phyloP scores from a whole-genome alignment of 768 basidiomycete genomes.

The Lenzites betulinus region DNA sequence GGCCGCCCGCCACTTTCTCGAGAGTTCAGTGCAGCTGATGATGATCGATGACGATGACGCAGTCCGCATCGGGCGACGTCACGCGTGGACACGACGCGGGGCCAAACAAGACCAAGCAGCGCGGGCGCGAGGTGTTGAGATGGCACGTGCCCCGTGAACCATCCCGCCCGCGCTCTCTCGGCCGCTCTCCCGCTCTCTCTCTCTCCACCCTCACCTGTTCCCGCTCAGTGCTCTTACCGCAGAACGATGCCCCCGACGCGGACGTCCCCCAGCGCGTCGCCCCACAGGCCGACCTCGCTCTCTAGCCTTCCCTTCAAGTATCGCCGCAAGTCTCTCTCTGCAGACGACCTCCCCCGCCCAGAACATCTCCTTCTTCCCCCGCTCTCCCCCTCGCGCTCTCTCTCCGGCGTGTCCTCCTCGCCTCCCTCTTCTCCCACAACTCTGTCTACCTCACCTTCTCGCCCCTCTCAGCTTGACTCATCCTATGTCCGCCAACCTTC shows the following conservation, averaged over 20 bases:
- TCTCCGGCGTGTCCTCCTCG: conserved; percentile 9
- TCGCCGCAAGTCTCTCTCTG: conserved; percentile 21
- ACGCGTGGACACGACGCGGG: conserved; percentile 16
- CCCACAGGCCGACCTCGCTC: conserved; percentile 9
- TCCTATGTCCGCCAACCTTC: conserved; percentile 1
- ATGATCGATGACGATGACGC: conserved; percentile 7
- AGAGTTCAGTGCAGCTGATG: background rate
- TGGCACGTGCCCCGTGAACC: conserved; percentile 14
- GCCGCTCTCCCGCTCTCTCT: conserved; percentile 6
- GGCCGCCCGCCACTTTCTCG: no score
- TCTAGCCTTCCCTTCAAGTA: conserved; percentile 22
- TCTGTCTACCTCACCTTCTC: conserved; percentile 5
- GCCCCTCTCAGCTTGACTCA: conserved; percentile 1
- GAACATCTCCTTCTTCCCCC: conserved; percentile 6
- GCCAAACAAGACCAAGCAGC: conserved; percentile 21
- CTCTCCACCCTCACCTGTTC: background rate
- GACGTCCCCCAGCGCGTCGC: background rate
- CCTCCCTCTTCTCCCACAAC: conserved; percentile 11
- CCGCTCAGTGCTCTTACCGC: background rate
- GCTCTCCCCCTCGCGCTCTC: conserved; percentile 13
- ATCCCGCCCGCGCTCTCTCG: background rate
- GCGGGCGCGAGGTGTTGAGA: conserved; percentile 22
- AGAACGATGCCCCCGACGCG: conserved; percentile 7
- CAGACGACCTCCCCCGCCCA: conserved; percentile 10
- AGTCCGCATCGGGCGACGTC: conserved; percentile 6